A percentile compares a stretch with the other conserved stretches of the same genome.
These are phyloP conservation scores for Triticum dicoccoides DNA, from an alignment of 176 grass and related monocot genomes.

Conservation along the genomic window DNA sequence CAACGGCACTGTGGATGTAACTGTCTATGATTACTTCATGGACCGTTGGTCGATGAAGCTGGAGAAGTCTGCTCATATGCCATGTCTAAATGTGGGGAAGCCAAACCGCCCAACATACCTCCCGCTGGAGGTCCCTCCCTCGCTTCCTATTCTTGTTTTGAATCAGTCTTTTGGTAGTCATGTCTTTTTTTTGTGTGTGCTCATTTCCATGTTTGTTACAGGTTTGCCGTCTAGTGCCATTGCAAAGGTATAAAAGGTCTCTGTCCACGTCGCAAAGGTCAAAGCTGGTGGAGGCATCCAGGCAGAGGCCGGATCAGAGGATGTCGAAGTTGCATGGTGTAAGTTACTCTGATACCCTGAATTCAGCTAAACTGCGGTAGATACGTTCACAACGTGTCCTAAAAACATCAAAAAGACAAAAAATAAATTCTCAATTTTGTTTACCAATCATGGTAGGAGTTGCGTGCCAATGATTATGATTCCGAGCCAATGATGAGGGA, in stretches of 20 bases:
- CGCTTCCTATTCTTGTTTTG: neutral
- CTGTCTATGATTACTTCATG: slow-evolving; percentile 27
- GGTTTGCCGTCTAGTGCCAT: slow-evolving; percentile 45
- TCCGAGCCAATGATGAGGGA: slow-evolving; percentile 45
- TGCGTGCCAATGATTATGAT: slow-evolving; percentile 42
- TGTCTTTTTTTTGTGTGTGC: neutral
- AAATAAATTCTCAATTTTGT: neutral
- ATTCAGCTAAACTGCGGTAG: neutral
- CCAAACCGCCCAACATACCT: slow-evolving; percentile 4
- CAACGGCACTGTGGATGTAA: slow-evolving; percentile 3
- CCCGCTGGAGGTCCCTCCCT: slow-evolving; percentile 7
- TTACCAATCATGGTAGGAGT: slow-evolving; percentile 17
- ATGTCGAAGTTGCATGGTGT: slow-evolving; percentile 41
- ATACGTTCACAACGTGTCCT: neutral
- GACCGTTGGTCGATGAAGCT: neutral
- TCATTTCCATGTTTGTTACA: slow-evolving; percentile 22
- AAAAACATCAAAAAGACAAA: neutral
- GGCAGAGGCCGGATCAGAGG: slow-evolving; percentile 59
- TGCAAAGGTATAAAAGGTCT: slow-evolving; percentile 69
- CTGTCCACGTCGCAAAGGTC: slow-evolving; percentile 39
- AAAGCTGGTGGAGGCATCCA: slow-evolving; percentile 49
- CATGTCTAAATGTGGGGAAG: slow-evolving; percentile 21
- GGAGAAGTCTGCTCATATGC: neutral
- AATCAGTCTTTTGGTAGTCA: neutral
- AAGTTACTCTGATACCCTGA: neutral